phyloP scores from a whole-genome alignment of 176 grass and related monocot species.

The Cenchrus fungigraminus region DNA sequence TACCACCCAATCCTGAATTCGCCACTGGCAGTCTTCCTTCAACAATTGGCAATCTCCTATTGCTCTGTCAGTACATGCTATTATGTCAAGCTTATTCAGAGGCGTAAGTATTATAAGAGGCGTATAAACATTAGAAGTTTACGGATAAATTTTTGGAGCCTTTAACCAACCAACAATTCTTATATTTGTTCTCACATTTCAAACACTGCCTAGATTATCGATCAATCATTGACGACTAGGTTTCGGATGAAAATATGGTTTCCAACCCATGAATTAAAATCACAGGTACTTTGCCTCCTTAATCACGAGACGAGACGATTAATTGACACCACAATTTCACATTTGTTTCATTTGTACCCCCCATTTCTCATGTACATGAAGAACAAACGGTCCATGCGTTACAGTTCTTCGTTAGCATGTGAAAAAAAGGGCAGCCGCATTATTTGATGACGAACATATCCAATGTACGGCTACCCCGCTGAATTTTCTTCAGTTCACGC shows the following conservation, averaged over 20 bases:
- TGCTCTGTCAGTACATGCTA: slow-evolving; percentile 4
- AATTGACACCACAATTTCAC: not conserved
- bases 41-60: not conserved
- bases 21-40: too few species aligned
- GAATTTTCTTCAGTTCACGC: not conserved
- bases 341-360: not conserved
- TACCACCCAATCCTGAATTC: too few species aligned
- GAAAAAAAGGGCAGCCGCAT: not conserved
- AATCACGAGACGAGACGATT: not conserved
- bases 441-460: not conserved
- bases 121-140: not conserved
- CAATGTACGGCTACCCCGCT: not conserved
- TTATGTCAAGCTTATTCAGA: not conserved
- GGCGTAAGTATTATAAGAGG: not conserved
- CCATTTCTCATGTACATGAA: not conserved
- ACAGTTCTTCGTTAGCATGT: not conserved
- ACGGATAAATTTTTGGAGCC: not conserved
- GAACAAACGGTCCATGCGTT: not conserved
- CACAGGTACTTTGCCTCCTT: too few species aligned
- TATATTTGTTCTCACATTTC: too few species aligned
- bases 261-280: too few species aligned
- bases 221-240: too few species aligned
- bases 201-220: too few species aligned
- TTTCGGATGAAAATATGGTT: too few species aligned
- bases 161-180: not conserved